These are phyloP conservation scores for Turritis glabra DNA, from an alignment of 345 rosid genomes.

Conservation along the genomic window DNA sequence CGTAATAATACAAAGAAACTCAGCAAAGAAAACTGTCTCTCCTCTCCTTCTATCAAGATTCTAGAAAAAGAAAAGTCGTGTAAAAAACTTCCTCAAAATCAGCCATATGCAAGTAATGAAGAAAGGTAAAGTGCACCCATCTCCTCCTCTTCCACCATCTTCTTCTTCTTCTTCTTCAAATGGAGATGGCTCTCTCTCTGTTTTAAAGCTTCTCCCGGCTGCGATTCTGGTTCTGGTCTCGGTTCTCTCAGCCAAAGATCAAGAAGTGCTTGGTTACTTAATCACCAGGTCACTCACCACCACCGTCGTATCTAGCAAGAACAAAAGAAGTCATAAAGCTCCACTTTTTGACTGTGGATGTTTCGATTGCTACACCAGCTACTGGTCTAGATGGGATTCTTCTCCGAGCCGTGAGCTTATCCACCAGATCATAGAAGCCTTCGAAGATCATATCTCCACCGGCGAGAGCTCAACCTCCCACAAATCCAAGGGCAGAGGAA, in stretches of 20 bases:
- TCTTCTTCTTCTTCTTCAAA: constrained; percentile 27
- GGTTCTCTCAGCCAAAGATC: constrained; percentile 63
- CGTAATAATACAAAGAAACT: too few relatives aligned
- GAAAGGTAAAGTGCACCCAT: constrained; percentile 81
- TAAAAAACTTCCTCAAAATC: too few relatives aligned
- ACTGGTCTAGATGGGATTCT: constrained; percentile 86
- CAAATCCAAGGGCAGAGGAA: constrained; percentile 36
- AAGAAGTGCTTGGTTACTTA: constrained; percentile 81
- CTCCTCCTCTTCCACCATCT: too few relatives aligned
- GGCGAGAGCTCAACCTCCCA: constrained; percentile 43
- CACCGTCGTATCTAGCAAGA: constrained; percentile 31
- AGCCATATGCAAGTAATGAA: too few relatives aligned
- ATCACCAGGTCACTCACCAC: constrained; percentile 59
- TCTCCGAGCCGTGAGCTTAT: constrained; percentile 73
- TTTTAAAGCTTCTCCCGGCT: constrained; percentile 62
- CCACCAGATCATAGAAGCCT: constrained; percentile 77
- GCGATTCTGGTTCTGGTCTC: constrained; percentile 65
- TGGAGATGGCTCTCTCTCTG: constrained; percentile 48
- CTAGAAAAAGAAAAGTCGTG: constrained; percentile 46
- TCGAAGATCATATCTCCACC: constrained; percentile 62
- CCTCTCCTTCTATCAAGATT: not conserved
- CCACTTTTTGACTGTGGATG: constrained; percentile 67
- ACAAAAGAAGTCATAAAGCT: constrained; percentile 33
- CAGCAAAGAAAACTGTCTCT: too few relatives aligned
- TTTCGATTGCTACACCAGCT: constrained; percentile 76